phyloP scores from a whole-genome alignment of 2,329 filamentous ascomycete species.

The Macrophomina tecta region DNA sequence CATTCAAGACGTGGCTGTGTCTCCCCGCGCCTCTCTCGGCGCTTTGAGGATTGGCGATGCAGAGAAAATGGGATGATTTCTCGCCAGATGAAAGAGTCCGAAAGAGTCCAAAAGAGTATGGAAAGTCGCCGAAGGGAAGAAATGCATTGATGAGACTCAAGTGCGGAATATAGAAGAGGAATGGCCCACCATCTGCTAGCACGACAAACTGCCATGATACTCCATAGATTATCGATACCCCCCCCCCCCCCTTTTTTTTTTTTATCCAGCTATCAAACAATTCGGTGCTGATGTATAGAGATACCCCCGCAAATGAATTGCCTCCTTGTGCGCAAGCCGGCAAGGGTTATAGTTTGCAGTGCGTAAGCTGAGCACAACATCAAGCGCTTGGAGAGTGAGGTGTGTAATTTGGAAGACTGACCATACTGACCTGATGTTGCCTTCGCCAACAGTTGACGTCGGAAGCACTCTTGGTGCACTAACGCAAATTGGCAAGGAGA shows the following conservation, averaged over 20 bases:
- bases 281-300: no score
- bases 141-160: background rate
- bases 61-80: background rate
- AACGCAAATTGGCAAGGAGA: conserved; percentile 3
- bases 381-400: no score
- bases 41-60: background rate
- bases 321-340: no score
- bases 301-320: no score
- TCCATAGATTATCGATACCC: conserved; percentile 5
- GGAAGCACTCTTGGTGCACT: background rate
- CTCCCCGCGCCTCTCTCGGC: background rate
- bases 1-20: background rate
- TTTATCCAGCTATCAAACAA: background rate
- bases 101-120: background rate
- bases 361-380: no score
- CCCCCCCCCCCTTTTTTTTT: background rate
- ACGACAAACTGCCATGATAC: background rate
- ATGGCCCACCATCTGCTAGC: background rate
- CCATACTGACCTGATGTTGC: background rate
- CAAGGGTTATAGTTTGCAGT: no score
- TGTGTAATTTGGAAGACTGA: no score
- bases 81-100: background rate
- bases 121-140: background rate
- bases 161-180: background rate
- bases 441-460: background rate